Base-by-base conservation (phyloP, 1,284 basidiomycete genomes). In the Macrocybe sp. region DNA sequence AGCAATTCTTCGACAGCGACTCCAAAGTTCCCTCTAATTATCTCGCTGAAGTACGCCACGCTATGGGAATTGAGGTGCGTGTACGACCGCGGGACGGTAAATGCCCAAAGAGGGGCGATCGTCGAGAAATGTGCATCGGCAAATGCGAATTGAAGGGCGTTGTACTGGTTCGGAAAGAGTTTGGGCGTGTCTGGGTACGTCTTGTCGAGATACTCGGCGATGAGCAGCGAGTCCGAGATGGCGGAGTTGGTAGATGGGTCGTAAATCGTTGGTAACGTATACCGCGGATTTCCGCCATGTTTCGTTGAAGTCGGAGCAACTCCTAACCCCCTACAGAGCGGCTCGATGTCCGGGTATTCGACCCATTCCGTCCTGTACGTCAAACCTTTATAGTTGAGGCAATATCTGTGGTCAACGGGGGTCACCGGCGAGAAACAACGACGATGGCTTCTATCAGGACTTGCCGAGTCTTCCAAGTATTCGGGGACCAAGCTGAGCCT, bases 151-250 rank as follows among this genome's bases (percentile, higher is more conserved):
- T 55, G 54, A 3, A 65, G 43, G 1, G 52, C 61, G 2, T 53
- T 49, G 0, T 61, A 59, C 8, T 59, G 57, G 1, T 55, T 31
- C 0, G 62, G 63, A 39, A 68, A 59, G 8, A 65, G 46, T 7
- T 47, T 49, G 1, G 63, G 63, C 6, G 66, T 68, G 36, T 69
- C 61, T 1, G 76, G 76, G 57, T 78, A 79, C 6, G 64, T 63
- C 34, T 60, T 55, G 49, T 79, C 75, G 41, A 78, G 67, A 51
- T 77, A 78, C 28, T 66, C 56, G 0, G 70, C 74, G 49, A 79
- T 79, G 5, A 49, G 47, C 7, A 55, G 30, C 0, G 75, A 75
- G 16, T 79, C 75, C 1, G 68, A 55, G 32, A 78, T 48, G 42
- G 62, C 51, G 1, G 53, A 52, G 0, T 61, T 59, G 2, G 68